Evolutionary conservation across 129 eudicot species (phyloP).

Genomic region (Flaveria linearis): DNA sequence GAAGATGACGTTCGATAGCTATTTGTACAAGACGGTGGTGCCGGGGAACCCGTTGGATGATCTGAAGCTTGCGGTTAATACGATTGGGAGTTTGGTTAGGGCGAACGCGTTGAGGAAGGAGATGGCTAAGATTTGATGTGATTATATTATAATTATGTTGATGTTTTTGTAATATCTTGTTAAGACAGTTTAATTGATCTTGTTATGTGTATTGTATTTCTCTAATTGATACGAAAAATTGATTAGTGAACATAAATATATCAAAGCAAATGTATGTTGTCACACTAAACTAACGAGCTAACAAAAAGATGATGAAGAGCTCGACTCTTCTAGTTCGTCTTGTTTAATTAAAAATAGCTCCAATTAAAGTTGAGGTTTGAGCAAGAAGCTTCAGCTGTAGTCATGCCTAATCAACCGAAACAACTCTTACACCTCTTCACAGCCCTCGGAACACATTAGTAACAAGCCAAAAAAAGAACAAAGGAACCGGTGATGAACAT

Average conservation of each 20-base stretch:
- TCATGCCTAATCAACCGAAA: too few relatives aligned
- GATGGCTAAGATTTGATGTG: conserved; percentile 73
- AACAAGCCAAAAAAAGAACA: too few relatives aligned
- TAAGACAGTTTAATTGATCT: conserved; percentile 40
- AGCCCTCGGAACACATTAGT: too few relatives aligned
- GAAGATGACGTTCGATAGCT: conserved; percentile 98
- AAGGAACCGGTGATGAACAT: too few relatives aligned
- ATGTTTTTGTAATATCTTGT: not conserved
- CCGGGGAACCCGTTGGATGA: conserved; percentile 94
- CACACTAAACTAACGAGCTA: not conserved
- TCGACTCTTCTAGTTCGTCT: too few relatives aligned
- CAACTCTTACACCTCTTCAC: too few relatives aligned
- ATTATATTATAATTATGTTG: not conserved
- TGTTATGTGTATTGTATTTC: conserved; percentile 12
- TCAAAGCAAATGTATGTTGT: not conserved
- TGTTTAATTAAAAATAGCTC: too few relatives aligned
- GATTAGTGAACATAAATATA: not conserved
- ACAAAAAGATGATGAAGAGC: too few relatives aligned
- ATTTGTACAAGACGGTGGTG: conserved; percentile 89
- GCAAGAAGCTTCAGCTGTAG: too few relatives aligned
- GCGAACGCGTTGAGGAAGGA: conserved; percentile 90
- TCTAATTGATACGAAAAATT: not conserved
- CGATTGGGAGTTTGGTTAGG: conserved; percentile 90
- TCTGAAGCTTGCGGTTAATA: conserved; percentile 88
- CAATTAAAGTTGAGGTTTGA: too few relatives aligned